Conservation (phyloP, 495 filamentous ascomycete genomes). For the Hypoxylon rickii region DNA sequence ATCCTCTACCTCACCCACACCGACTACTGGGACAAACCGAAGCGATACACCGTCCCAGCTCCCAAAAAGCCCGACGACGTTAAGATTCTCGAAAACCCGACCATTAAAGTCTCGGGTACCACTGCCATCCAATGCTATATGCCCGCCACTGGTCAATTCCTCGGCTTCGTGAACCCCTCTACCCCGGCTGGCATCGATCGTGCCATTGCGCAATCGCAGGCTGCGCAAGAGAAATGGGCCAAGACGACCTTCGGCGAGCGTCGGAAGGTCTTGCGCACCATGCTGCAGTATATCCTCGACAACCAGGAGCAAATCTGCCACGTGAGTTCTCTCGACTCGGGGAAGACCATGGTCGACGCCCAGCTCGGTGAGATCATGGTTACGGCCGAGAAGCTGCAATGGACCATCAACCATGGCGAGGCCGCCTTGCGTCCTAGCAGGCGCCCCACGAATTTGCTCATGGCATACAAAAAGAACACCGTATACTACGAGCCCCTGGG, state of each 20-base stretch:
- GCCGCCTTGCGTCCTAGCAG: conserved; percentile 71
- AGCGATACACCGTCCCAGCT: conserved; percentile 45
- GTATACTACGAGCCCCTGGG: conserved; percentile 92
- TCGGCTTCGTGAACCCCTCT: conserved; percentile 79
- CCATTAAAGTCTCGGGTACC: conserved; percentile 59
- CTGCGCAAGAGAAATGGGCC: conserved; percentile 81
- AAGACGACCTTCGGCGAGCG: conserved; percentile 77
- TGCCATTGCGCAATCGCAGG: conserved; percentile 71
- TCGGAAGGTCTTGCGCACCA: conserved; percentile 76
- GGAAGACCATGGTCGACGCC: conserved; percentile 94
- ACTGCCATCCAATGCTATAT: conserved; percentile 82
- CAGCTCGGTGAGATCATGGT: conserved; percentile 93
- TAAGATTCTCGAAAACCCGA: conserved; percentile 65
- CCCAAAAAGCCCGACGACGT: conserved; percentile 52
- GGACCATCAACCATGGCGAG: conserved; percentile 92
- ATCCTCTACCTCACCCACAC: conserved; percentile 37
- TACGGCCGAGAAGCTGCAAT: conserved; percentile 89
- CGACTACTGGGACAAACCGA: conserved; percentile 38
- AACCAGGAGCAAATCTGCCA: conserved; percentile 87
- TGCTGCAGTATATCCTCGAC: conserved; percentile 83
- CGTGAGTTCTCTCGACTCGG: conserved; percentile 91
- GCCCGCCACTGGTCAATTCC: conserved; percentile 82
- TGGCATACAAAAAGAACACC: conserved; percentile 94
- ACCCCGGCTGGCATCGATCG: conserved; percentile 80
- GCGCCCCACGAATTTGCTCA: conserved; percentile 81